A percentile compares a stretch with the other conserved stretches of the same genome.
phyloP scores from a whole-genome alignment of 371 early-diverging fungal genomes.

The Umbelopsis sp. region DNA sequence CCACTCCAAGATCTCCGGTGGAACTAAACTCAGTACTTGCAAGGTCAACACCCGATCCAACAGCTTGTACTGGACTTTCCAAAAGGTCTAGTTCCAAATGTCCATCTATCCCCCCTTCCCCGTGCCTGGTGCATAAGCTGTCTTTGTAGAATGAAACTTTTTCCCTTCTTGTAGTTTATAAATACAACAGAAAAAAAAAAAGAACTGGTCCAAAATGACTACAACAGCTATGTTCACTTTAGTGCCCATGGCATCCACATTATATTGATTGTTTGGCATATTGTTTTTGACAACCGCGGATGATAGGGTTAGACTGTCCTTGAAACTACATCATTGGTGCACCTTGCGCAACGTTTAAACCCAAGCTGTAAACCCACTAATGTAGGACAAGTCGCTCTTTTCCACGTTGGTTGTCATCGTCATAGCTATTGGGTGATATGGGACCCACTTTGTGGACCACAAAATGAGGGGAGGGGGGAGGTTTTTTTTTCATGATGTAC shows the following conservation, averaged over 20 bases:
- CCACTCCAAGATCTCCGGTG: slow-evolving; percentile 29
- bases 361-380: no score
- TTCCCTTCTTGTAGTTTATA: not conserved
- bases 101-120: not conserved
- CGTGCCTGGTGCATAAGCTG: slow-evolving; percentile 8
- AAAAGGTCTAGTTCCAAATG: slow-evolving; percentile 12
- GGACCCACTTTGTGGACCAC: no score
- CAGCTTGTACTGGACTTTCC: slow-evolving; percentile 29
- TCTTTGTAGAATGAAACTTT: not conserved
- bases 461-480: no score
- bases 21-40: slow-evolving; percentile 33
- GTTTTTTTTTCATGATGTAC: no score
- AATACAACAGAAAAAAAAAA: not conserved
- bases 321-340: no score
- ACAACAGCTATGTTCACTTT: not conserved
- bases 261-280: no score
- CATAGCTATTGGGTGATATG: no score
- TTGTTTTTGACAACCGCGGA: not conserved
- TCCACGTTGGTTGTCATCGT: no score
- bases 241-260: no score
- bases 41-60: slow-evolving; percentile 31
- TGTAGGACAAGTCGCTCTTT: no score
- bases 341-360: no score
- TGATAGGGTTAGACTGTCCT: no score
- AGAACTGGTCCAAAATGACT: not conserved